These are phyloP conservation scores for Ramalina intermedia DNA, from an alignment of 495 filamentous ascomycete genomes.

Conservation along the genomic window DNA sequence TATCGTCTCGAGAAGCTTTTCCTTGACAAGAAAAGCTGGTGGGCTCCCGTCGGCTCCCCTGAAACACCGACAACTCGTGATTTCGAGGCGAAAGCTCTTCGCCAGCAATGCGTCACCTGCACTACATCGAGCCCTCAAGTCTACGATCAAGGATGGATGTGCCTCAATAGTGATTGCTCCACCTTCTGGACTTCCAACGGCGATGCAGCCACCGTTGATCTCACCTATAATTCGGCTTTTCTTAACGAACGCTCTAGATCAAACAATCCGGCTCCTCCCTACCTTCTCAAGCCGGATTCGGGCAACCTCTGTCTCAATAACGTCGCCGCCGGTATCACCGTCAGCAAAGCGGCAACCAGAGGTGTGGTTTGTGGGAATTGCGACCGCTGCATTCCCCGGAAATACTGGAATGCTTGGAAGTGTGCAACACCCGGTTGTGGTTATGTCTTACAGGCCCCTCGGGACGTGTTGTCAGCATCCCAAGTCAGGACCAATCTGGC, in stretches of 20 bases:
- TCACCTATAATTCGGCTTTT: slow-evolving; percentile 45
- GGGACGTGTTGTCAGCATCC: slow-evolving; percentile 24
- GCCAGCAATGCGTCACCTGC: slow-evolving; percentile 27
- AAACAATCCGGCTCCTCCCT: slow-evolving; percentile 22
- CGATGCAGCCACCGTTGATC: slow-evolving; percentile 13
- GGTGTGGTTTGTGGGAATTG: slow-evolving; percentile 69
- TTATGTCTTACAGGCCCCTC: slow-evolving; percentile 24
- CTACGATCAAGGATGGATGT: slow-evolving; percentile 54
- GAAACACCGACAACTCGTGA: slow-evolving; percentile 9
- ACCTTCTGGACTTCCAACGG: slow-evolving; percentile 38
- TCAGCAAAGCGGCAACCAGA: slow-evolving; percentile 30
- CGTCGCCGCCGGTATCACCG: slow-evolving; percentile 18
- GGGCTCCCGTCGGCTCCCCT: slow-evolving; percentile 30
- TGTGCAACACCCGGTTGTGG: slow-evolving; percentile 41
- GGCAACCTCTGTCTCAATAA: slow-evolving; percentile 24
- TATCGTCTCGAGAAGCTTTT: slow-evolving; percentile 62
- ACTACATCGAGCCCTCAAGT: slow-evolving; percentile 23
- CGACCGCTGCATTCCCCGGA: slow-evolving; percentile 42
- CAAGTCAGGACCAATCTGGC: slow-evolving; percentile 23
- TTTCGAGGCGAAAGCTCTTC: slow-evolving; percentile 16
- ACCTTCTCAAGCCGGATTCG: slow-evolving; percentile 22
- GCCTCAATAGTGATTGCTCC: slow-evolving; percentile 42
- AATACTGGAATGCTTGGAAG: slow-evolving; percentile 48
- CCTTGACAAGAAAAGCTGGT: slow-evolving; percentile 50
- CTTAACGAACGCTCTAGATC: slow-evolving; percentile 31